These are phyloP conservation scores for Pseudogymnoascus destructans DNA, from an alignment of 2,329 filamentous ascomycete species.

Conservation along the genomic window DNA sequence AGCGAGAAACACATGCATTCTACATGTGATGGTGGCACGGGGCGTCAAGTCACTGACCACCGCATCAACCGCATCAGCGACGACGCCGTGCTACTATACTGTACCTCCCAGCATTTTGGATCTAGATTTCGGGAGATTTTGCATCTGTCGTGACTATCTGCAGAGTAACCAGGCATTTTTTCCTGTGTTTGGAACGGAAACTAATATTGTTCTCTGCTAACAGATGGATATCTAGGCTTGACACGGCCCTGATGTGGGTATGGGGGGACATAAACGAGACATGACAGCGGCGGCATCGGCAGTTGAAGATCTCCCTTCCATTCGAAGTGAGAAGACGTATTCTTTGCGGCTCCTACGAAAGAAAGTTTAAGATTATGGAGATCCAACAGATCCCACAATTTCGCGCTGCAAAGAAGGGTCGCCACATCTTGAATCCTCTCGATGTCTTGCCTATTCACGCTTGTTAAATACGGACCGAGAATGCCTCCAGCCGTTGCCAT, in stretches of 20 bases:
- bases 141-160: neutral
- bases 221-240: neutral
- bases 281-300: constrained; percentile 5
- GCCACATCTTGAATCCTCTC: neutral
- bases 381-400: neutral
- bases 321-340: neutral
- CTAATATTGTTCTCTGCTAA: neutral
- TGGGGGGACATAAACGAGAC: neutral
- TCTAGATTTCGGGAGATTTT: neutral
- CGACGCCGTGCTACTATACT: neutral
- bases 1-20: neutral
- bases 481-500: neutral
- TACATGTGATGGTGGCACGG: constrained; percentile 4
- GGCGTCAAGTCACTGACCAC: neutral
- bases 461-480: constrained; percentile 1
- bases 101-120: neutral
- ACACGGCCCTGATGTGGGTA: constrained; percentile 2
- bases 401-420: neutral
- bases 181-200: neutral
- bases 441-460: neutral
- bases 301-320: neutral
- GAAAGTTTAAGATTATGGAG: constrained; percentile 6
- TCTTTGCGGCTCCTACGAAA: neutral
- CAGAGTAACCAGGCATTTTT: neutral
- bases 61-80: no score